Conservation (phyloP, 345 rosid genomes). For the Euphorbia peplus region DNA sequence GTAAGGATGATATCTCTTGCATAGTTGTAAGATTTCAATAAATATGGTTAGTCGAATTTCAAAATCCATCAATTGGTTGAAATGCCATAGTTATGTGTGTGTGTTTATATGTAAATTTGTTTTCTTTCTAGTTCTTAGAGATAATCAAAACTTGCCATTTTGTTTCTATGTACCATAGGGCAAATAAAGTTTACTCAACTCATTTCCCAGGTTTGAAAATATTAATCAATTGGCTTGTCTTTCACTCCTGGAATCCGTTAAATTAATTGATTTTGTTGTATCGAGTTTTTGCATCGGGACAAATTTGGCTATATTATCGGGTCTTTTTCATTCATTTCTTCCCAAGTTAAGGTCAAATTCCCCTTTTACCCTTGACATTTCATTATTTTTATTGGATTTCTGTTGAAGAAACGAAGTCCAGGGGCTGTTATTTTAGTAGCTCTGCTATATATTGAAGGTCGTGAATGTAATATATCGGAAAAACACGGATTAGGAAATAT, state of each 20-base stretch:
- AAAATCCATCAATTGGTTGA: constrained; percentile 1
- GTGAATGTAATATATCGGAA: no score
- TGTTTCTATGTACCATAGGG: constrained; percentile 14
- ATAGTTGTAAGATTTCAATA: constrained; percentile 71
- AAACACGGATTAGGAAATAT: no score
- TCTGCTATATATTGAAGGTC: no score
- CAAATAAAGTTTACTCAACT: not conserved
- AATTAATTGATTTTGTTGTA: not conserved
- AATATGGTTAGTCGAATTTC: not conserved
- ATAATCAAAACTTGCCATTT: constrained; percentile 2
- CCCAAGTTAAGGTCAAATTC: no score
- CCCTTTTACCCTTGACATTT: no score
- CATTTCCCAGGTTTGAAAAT: not conserved
- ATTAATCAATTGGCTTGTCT: no score
- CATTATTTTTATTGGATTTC: no score
- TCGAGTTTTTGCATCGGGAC: no score
- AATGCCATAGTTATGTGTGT: constrained; percentile 3
- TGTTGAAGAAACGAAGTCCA: no score
- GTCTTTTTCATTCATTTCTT: no score
- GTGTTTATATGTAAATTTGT: constrained; percentile 21
- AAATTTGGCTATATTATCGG: no score
- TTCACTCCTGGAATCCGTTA: not conserved
- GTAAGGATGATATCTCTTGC: constrained; percentile 94
- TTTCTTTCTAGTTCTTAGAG: constrained; percentile 8
- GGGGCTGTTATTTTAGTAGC: no score